Evolutionary conservation across 2,329 filamentous ascomycete genomes (phyloP).

Genomic region (Botryosphaeria agaves): DNA sequence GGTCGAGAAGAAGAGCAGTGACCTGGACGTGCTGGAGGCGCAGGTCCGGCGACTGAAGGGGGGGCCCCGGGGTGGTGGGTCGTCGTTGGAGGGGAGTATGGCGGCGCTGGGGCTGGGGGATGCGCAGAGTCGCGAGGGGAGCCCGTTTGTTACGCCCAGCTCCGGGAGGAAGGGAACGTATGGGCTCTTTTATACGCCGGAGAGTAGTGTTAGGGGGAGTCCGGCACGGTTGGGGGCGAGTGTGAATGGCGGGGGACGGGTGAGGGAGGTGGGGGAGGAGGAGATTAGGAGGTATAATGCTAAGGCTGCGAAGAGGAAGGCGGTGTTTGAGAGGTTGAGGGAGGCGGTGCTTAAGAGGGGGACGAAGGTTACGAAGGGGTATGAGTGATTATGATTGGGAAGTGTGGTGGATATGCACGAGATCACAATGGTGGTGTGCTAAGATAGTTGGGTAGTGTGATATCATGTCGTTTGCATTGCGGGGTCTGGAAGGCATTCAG

Average conservation of each 20-base stretch:
- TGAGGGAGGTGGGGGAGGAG: constrained; percentile 21
- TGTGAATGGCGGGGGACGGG: constrained; percentile 14
- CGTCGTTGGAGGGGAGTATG: constrained; percentile 13
- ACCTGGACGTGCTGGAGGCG: constrained; percentile 77
- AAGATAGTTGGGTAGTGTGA: too few relatives aligned
- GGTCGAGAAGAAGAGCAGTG: constrained; percentile 78
- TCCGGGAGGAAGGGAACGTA: constrained; percentile 13
- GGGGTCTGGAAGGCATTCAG: too few relatives aligned
- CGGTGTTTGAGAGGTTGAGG: constrained; percentile 20
- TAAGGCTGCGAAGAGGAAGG: constrained; percentile 17
- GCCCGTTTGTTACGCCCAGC: constrained; percentile 11
- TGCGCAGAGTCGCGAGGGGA: constrained; percentile 1
- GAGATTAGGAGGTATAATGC: constrained; percentile 20
- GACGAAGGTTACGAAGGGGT: constrained; percentile 7
- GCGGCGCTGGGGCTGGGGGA: constrained; percentile 3
- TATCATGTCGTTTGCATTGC: too few relatives aligned
- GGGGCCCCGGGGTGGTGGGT: constrained; percentile 10
- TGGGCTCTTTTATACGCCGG: constrained; percentile 17
- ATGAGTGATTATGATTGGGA: background rate
- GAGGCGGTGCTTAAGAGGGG: constrained; percentile 17
- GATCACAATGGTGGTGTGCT: too few relatives aligned
- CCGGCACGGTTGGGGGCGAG: constrained; percentile 9
- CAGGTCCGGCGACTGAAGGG: constrained; percentile 55
- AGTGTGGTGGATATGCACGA: too few relatives aligned
- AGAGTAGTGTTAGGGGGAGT: constrained; percentile 9